phyloP scores from a whole-genome alignment of 2,329 filamentous ascomycete genomes.

The Penicillium sp. region DNA sequence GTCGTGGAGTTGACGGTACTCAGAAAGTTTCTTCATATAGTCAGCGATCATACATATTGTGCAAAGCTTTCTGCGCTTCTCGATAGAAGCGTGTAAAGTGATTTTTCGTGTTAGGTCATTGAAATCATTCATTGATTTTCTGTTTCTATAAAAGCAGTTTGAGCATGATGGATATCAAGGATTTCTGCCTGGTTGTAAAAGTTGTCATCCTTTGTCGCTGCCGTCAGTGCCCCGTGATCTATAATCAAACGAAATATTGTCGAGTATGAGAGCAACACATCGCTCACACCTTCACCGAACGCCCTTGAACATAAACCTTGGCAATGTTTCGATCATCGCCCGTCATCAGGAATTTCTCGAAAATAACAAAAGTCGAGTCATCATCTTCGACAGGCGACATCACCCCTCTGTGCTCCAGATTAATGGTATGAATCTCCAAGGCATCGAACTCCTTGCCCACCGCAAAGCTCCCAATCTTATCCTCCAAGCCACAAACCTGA shows the following conservation, averaged over 20 bases:
- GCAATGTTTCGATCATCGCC: conserved; percentile 66
- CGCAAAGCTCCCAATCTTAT: conserved; percentile 60
- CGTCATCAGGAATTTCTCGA: conserved; percentile 69
- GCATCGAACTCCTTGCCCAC: conserved; percentile 67
- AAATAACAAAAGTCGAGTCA: conserved; percentile 53
- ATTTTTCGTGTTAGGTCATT: neutral
- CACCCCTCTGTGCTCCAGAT: conserved; percentile 41
- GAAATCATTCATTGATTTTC: neutral
- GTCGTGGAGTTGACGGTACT: conserved; percentile 30
- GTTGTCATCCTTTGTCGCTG: neutral
- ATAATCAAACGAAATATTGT: too few species aligned
- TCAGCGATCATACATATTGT: neutral
- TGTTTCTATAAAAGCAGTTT: neutral
- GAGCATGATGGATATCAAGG: neutral
- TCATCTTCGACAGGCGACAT: conserved; percentile 59
- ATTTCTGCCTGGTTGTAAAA: too few species aligned
- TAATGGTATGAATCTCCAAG: conserved; percentile 51
- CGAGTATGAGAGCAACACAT: neutral
- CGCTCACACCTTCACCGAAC: conserved; percentile 36
- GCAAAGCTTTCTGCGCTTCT: neutral
- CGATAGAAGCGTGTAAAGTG: too few species aligned
- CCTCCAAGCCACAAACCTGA: conserved; percentile 58
- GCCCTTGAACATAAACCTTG: conserved; percentile 58
- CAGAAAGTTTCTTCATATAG: neutral
- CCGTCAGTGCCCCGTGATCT: too few species aligned